These are phyloP conservation scores for Phytophthora pini DNA, from an alignment of 352 stramenopile genomes.

Conservation along the genomic window DNA sequence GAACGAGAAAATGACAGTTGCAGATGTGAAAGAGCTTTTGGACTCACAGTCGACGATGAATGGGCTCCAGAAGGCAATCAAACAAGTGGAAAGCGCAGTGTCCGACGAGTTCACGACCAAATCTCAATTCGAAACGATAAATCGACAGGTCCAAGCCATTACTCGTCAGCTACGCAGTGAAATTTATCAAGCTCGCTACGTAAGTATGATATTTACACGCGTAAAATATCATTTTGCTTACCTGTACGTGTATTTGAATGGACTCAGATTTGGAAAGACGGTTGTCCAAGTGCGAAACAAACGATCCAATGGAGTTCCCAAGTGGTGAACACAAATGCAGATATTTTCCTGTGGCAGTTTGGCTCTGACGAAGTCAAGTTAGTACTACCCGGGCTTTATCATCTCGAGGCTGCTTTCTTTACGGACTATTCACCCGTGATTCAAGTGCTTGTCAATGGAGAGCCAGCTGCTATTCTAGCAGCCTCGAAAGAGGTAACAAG, in stretches of 20 bases:
- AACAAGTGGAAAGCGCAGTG: constrained; percentile 37
- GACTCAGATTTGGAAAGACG: constrained; percentile 76
- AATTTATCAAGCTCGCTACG: constrained; percentile 77
- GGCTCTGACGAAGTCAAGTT: constrained; percentile 56
- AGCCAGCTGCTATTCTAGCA: constrained; percentile 44
- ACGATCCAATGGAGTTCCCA: constrained; percentile 75
- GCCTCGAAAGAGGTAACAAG: constrained; percentile 1
- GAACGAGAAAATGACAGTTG: constrained; percentile 43
- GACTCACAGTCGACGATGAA: constrained; percentile 39
- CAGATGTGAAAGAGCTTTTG: constrained; percentile 40
- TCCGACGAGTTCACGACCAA: constrained; percentile 39
- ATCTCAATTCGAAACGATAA: constrained; percentile 33
- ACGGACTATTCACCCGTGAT: constrained; percentile 59
- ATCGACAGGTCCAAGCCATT: constrained; percentile 50
- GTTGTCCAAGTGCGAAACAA: constrained; percentile 51
- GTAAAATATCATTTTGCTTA: not conserved
- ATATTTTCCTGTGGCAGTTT: constrained; percentile 74
- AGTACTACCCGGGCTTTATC: constrained; percentile 69
- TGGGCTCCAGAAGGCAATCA: constrained; percentile 27
- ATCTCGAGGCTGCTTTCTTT: constrained; percentile 78
- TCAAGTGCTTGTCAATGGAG: constrained; percentile 68
- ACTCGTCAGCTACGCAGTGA: constrained; percentile 69
- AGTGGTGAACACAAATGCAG: constrained; percentile 68
- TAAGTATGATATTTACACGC: constrained; percentile 32
- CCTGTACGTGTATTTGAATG: not conserved